Evolutionary conservation across 1,139 yeast species (phyloP), one percentile per base, ranked within the genome.

Genomic region (Candida freyschussii): DNA sequence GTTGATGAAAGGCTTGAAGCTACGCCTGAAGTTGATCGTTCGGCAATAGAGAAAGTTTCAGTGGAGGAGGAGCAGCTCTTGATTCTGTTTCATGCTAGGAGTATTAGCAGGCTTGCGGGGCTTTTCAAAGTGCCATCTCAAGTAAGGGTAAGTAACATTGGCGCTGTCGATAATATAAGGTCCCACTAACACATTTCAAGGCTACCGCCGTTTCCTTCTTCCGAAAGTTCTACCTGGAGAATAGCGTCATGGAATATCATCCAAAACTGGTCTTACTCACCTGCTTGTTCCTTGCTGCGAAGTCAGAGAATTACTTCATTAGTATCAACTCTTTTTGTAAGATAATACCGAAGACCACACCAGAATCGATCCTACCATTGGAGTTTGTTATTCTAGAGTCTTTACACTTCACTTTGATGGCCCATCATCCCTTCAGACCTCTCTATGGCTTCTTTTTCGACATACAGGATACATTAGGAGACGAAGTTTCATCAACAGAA

Each of bases 401-500:
- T 13, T 63, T 91, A 46, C 69, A 77, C 41, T 91, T 91, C 59
- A 82, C 95, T 0, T 63, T 91, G 33, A 57, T 81, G 45, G 93
- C 84, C 5, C 96, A 89, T 55, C 96, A 86, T 56, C 93, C 96
- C 2, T 79, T 76, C 57, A 68, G 83, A 40, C 87, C 97, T 0
- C 60, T 91, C 17, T 93, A 89, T 56, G 98, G 98, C 17, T 87
- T 91, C 53, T 89, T 81, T 56, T 69, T 91, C 27, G 98, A 91
- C 56, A 67, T 85, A 57, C 98, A 91, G 55, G 70, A 75, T 15
- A 71, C 75, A 1, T 60, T 86, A 32, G 37, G 40, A 1, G 59
- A 56, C 10, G 56, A 57, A 32, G 55, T 61, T 9, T 53, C 57
- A 24, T 19, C 53, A 19, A 57, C 56, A 16, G 58, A 57, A 27